Percentiles rank a stretch among this genome's conserved stretches.
Conservation (phyloP, 345 rosid genomes). For the Mangifera indica region DNA sequence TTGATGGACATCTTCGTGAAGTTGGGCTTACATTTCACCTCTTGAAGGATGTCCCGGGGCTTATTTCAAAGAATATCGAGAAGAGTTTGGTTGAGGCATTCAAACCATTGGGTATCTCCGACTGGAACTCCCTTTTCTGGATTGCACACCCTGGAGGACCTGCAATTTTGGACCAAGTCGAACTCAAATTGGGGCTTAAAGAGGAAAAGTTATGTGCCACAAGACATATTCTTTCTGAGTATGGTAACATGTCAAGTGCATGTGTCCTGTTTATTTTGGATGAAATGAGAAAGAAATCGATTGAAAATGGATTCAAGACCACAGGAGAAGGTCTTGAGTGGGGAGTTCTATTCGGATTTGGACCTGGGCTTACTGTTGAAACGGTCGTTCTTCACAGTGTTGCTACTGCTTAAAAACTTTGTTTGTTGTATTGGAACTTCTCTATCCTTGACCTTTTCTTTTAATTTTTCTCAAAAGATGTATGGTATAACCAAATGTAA, state of each 20-base stretch:
- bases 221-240: conserved; percentile 38
- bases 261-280: conserved; percentile 44
- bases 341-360: conserved; percentile 55
- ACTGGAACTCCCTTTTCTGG: conserved; percentile 57
- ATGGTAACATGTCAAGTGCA: conserved; percentile 49
- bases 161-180: conserved; percentile 47
- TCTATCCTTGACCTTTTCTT: not conserved
- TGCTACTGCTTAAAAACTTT: not conserved
- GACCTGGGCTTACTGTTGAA: conserved; percentile 55
- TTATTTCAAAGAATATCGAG: conserved; percentile 42
- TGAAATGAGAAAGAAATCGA: conserved; percentile 43
- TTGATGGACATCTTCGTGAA: conserved; percentile 50
- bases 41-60: conserved; percentile 40
- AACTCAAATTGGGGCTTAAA: conserved; percentile 30
- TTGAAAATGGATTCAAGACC: conserved; percentile 24
- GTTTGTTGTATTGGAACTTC: too few species aligned
- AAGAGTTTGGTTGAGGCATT: conserved; percentile 40
- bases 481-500: not conserved
- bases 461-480: not conserved
- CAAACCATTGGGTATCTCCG: conserved; percentile 41
- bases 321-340: conserved; percentile 54
- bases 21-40: conserved; percentile 48
- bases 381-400: conserved; percentile 45
- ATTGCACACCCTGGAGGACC: conserved; percentile 57
- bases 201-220: conserved; percentile 36